phyloP scores from a whole-genome alignment of 1,284 basidiomycete genomes.

The Apiotrichum sp. region DNA sequence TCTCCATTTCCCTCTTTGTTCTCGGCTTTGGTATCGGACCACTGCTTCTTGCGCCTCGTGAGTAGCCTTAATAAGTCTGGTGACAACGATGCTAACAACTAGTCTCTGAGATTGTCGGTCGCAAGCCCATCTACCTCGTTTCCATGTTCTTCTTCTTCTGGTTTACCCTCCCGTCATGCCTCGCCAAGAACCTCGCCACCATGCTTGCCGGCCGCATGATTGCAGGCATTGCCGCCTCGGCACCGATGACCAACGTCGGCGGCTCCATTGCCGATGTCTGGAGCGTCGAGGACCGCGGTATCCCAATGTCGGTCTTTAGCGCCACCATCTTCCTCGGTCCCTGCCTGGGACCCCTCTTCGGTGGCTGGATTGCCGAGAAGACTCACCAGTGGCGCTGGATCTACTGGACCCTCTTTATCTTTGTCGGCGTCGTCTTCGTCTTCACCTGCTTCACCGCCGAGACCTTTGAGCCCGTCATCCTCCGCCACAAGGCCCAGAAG shows the following conservation, averaged over 20 bases:
- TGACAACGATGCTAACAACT: background rate
- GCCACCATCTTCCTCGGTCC: slow-evolving; percentile 45
- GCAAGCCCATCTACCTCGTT: slow-evolving; percentile 45
- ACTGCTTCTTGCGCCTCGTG: slow-evolving; percentile 39
- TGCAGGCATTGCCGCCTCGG: slow-evolving; percentile 48
- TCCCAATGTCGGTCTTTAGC: slow-evolving; percentile 49
- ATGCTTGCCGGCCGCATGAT: slow-evolving; percentile 50
- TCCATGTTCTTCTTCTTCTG: slow-evolving; percentile 47
- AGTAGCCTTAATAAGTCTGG: background rate
- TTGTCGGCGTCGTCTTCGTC: slow-evolving; percentile 35
- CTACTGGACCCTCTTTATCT: slow-evolving; percentile 47
- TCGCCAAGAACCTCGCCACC: slow-evolving; percentile 48
- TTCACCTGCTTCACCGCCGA: slow-evolving; percentile 42
- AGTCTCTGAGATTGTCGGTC: slow-evolving; percentile 41
- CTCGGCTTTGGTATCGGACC: slow-evolving; percentile 49
- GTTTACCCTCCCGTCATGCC: slow-evolving; percentile 49
- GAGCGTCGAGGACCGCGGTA: slow-evolving; percentile 45
- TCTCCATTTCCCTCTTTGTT: slow-evolving; percentile 50
- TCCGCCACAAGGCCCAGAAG: slow-evolving; percentile 38
- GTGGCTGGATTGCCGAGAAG: slow-evolving; percentile 42
- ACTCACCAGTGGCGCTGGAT: slow-evolving; percentile 48
- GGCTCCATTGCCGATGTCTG: slow-evolving; percentile 50
- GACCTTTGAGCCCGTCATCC: slow-evolving; percentile 45
- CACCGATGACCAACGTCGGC: slow-evolving; percentile 50
- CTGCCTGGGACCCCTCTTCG: slow-evolving; percentile 45